Base-by-base conservation (phyloP, 148 eudicot genomes). In the Rhododendron kiyosumense region DNA sequence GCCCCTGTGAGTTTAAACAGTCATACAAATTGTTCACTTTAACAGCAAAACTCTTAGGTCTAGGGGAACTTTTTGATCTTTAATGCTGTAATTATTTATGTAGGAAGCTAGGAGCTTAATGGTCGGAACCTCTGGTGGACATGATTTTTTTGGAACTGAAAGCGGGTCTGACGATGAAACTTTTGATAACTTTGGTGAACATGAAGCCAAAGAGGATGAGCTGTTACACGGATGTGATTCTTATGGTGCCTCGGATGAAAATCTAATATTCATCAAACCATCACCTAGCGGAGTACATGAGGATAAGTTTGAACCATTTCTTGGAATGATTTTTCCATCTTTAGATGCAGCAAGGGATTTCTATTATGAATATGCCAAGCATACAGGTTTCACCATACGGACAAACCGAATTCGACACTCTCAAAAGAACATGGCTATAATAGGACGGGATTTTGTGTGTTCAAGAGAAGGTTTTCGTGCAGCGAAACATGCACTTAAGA, bases 351-450 rank as follows among this genome's bases (percentile, higher is more conserved):
- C 82, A 13, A 79, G 82, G 24, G 82, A 79, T 51, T 79, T 79
- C 61, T 79, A 79, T 28, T 79, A 79, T 49, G 82, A 79, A 79
- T 79, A 79, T 49, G 61, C 82, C 61, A 79, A 51, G 82, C 82
- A 48, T 26, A 49, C 41, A 49, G 82, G 61, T 79, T 79, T 79
- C 82, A 51, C 61, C 63, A 79, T 79, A 28, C 63, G 82, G 61
- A 51, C 82, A 14, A 79, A 79, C 28, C 61, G 82, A 79, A 49
- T 51, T 79, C 63, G 61, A 28, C 82, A 79, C 61, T 49, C 82
- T 49, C 61, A 48, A 79, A 79, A 79, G 63, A 79, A 79, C 61
- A 79, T 49, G 82, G 63, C 82, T 79, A 15, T 79, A 28, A 26
- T 79, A 26, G 82, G 82, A 26, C 63, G 82, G 63, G 82, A 79